Evolutionary conservation across 139 green algal species (phyloP), one percentile per base, ranked within the genome.

Genomic region (Coccomyxa sp.): DNA sequence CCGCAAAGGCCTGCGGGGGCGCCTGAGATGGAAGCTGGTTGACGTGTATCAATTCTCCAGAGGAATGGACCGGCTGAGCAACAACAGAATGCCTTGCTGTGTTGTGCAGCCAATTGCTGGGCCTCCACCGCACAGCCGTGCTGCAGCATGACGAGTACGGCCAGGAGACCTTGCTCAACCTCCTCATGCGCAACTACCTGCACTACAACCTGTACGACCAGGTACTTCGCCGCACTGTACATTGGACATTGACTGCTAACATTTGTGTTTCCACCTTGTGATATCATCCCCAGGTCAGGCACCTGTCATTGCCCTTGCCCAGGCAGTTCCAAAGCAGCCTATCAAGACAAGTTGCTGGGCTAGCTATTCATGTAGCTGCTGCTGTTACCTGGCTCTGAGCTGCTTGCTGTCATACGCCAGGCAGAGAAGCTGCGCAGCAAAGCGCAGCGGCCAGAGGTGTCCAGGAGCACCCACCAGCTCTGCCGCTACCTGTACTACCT

Each of bases 131-230:
- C 18, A 97, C 93, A 5, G 91, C 97, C 0, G 91, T 94, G 50
- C 81, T 99, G 79, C 90, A 93, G 36, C 95, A 98, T 78, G 95
- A 99, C 77, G 89, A 94, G 7, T 87, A 97, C 34, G 95, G 96
- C 5, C 89, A 94, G 77, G 96, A 99, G 90, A 97, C 88, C 33
- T 86, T 98, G 76, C 87, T 98, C 38, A 99, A 99, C 87, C 88
- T 99, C 82, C 89, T 99, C 81, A 92, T 99, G 76, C 89, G 95
- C 79, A 98, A 97, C 84, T 98, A 98, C 86, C 86, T 99, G 75
- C 85, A 95, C 79, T 96, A 95, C 87, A 95, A 93, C 74, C 88
- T 98, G 74, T 99, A 99, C 78, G 96, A 99, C 81, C 94, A 97
- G 88, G 92, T 94, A 68, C 7, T 37, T 29, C 44, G 44, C 44